Percentiles rank a stretch among this genome's conserved stretches.
Conservation (phyloP, 805 yeast genomes). For the Cyberlindnera americana region DNA sequence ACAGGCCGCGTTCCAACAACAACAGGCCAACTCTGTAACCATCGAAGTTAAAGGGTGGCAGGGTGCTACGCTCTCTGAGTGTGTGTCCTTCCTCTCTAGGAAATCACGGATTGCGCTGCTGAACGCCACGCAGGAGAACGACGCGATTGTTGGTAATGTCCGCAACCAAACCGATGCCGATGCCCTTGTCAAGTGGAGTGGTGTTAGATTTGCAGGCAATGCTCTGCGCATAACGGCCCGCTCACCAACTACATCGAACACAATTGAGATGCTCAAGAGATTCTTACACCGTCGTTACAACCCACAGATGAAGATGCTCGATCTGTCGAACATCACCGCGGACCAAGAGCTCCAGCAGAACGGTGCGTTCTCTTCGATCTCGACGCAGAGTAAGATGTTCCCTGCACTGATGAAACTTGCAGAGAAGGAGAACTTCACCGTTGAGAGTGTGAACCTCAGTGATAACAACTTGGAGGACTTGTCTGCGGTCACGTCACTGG, state of each 20-base stretch:
- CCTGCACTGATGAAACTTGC: conserved; percentile 88
- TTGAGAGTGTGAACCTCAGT: conserved; percentile 70
- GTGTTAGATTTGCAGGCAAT: conserved; percentile 80
- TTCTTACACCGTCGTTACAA: conserved; percentile 69
- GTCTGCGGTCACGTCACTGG: conserved; percentile 54
- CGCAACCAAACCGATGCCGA: conserved; percentile 52
- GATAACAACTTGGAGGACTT: conserved; percentile 64
- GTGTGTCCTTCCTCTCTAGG: conserved; percentile 65
- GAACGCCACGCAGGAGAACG: conserved; percentile 53
- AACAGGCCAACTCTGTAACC: conserved; percentile 34
- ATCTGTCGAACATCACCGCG: conserved; percentile 58
- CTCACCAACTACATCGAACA: conserved; percentile 33
- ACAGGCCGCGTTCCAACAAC: conserved; percentile 15
- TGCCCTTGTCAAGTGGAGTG: conserved; percentile 57
- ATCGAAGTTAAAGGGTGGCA: conserved; percentile 80
- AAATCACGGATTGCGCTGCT: conserved; percentile 55
- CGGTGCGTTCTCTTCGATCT: conserved; percentile 61
- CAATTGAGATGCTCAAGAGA: conserved; percentile 58
- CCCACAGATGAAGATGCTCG: conserved; percentile 58
- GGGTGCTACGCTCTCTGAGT: conserved; percentile 67
- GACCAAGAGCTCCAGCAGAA: conserved; percentile 57
- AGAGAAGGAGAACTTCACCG: conserved; percentile 42
- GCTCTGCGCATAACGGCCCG: conserved; percentile 44
- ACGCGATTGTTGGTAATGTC: conserved; percentile 59
- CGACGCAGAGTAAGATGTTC: conserved; percentile 76